Evolutionary conservation across 2,329 filamentous ascomycete species (phyloP).

Genomic region (Fusarium luffae): DNA sequence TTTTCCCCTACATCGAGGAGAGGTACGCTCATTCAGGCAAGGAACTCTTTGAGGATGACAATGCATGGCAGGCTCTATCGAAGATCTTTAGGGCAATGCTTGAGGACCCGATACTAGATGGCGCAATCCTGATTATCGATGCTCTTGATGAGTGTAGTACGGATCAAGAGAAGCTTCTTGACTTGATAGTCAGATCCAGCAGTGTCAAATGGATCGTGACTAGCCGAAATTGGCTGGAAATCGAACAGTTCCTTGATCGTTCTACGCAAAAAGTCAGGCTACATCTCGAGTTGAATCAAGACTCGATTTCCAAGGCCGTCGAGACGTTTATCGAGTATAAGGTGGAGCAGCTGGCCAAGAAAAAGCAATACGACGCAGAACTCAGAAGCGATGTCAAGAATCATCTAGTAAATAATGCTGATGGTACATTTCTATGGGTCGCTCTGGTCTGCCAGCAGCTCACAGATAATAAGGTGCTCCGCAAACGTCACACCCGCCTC

Average conservation of each 20-base stretch:
- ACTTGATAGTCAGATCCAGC: not conserved
- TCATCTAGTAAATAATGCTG: too few relatives aligned
- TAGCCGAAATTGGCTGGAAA: rapidly evolving
- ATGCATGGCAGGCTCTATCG: not conserved
- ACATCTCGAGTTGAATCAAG: rapidly evolving
- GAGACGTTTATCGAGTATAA: not conserved
- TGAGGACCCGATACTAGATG: rapidly evolving
- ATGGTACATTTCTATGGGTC: too few relatives aligned
- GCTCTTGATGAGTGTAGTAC: not conserved
- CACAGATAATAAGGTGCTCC: too few relatives aligned
- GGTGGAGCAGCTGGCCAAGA: not conserved
- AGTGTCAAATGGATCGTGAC: not conserved
- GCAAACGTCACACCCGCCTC: too few relatives aligned
- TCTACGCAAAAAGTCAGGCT: not conserved
- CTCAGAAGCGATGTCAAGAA: too few relatives aligned
- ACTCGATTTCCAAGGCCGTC: not conserved
- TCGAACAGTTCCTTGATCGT: rapidly evolving
- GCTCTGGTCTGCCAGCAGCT: too few relatives aligned
- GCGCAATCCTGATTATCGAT: rapidly evolving
- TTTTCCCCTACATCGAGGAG: rapidly evolving
- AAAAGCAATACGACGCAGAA: too few relatives aligned
- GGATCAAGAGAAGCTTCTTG: not conserved
- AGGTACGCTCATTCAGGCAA: rapidly evolving
- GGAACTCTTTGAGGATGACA: not conserved
- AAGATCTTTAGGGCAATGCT: not conserved